Conservation (phyloP, 345 rosid genomes). For the Hibiscus tridactylites region DNA sequence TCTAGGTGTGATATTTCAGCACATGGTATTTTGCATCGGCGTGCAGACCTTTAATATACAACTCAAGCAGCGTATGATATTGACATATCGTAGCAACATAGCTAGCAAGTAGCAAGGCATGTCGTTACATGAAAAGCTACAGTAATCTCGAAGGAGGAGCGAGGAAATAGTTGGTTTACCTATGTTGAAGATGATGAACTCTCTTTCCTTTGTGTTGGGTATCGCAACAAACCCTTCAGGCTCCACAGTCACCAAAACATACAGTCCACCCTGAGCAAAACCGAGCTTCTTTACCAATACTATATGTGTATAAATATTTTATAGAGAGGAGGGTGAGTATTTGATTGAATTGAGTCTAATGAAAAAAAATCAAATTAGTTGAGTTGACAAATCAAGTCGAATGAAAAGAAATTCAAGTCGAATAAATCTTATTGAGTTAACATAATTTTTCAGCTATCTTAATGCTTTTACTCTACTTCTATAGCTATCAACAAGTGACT, state of each 20-base stretch:
- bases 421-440: too few species aligned
- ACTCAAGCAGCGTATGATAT: neutral
- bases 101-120: neutral
- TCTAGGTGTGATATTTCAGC: neutral
- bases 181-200: slow-evolving; percentile 59
- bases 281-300: neutral
- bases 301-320: too few species aligned
- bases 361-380: too few species aligned
- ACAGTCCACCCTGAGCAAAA: slow-evolving; percentile 40
- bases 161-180: slow-evolving; percentile 28
- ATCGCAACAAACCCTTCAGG: slow-evolving; percentile 82
- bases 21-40: neutral
- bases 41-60: neutral
- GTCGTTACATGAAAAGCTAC: neutral
- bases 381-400: too few species aligned
- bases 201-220: slow-evolving; percentile 40
- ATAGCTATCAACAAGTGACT: too few species aligned
- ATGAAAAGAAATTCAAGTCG: too few species aligned
- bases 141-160: neutral
- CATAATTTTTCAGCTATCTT: too few species aligned
- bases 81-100: neutral
- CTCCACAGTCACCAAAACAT: slow-evolving; percentile 59
- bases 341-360: too few species aligned
- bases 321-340: too few species aligned
- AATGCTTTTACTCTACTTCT: too few species aligned